Percentiles rank a stretch among this genome's conserved stretches.
Evolutionary conservation across 2,329 filamentous ascomycete genomes (phyloP).

Genomic region (Paraphoma sp.): DNA sequence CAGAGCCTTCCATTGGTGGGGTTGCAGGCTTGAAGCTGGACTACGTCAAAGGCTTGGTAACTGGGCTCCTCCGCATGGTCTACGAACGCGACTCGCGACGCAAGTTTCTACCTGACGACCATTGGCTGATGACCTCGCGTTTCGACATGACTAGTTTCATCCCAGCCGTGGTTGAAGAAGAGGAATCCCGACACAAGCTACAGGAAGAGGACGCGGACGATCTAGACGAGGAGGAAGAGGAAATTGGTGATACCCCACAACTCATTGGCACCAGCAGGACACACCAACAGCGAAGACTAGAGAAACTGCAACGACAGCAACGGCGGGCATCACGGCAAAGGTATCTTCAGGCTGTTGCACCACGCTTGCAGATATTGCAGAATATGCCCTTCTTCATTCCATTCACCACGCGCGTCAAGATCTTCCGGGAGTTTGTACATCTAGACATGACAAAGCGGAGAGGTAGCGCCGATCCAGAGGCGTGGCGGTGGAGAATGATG

Average conservation of each 20-base stretch:
- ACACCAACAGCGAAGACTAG: constrained; percentile 67
- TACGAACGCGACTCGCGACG: constrained; percentile 93
- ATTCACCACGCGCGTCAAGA: constrained; percentile 87
- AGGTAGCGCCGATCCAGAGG: constrained; percentile 74
- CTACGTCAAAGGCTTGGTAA: constrained; percentile 80
- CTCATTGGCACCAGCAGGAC: constrained; percentile 65
- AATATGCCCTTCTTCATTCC: constrained; percentile 98
- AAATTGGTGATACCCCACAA: constrained; percentile 43
- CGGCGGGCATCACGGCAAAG: constrained; percentile 72
- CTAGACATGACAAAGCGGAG: constrained; percentile 79
- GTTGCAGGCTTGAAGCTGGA: constrained; percentile 77
- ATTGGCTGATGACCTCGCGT: constrained; percentile 91
- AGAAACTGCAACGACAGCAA: constrained; percentile 69
- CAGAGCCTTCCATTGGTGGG: constrained; percentile 60
- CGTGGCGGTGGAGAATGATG: constrained; percentile 69
- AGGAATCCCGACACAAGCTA: constrained; percentile 76
- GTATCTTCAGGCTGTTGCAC: constrained; percentile 78
- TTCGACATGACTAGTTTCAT: constrained; percentile 93
- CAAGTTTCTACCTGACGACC: constrained; percentile 78
- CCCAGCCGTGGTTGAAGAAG: constrained; percentile 83
- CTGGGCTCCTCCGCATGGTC: constrained; percentile 81
- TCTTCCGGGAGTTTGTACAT: constrained; percentile 91
- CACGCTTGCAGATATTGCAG: constrained; percentile 86
- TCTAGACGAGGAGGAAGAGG: constrained; percentile 50
- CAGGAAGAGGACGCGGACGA: constrained; percentile 68